Evolutionary conservation across 2,329 filamentous ascomycete species (phyloP), one percentile per base, ranked within the genome.

Genomic region (Botrytis sinoallii): DNA sequence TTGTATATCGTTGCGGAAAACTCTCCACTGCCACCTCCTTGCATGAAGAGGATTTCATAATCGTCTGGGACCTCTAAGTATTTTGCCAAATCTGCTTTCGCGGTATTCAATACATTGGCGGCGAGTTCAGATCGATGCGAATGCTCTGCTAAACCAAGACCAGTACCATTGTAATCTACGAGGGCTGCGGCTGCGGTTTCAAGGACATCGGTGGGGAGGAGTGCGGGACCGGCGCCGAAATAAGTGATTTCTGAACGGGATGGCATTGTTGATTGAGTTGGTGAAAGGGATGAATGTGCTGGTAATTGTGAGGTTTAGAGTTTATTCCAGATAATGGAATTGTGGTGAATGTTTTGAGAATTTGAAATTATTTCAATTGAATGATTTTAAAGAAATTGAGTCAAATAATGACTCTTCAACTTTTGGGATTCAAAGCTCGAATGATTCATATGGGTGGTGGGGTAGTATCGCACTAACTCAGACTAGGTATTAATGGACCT

Each of bases 181-280:
- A 98, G 90, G 1, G 93, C 92, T 81, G 89, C 82, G 1, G 94
- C 90, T 69, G 93, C 94, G 63, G 86, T 87, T 82, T 96, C 90
- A 68, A 98, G 88, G 35, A 98, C 93, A 6, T 89, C 84, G 20
- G 93, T 97, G 38, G 95, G 95, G 29, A 98, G 87, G 46, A 90
- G 86, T n/a, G 95, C 94, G 67, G 95, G 95, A 76, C 95, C 95
- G 71, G 95, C 95, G 75, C 95, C 94, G 79, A 97, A 97, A 84
- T 97, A 96, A 77, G 91, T 88, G 81, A 96, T 89, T 76, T 95
- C 72, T 40, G 68, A 70, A 25, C 63, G 67, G 69, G 46, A 66
- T 25, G 74, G 65, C 72, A 73, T 73, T 46, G 29, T 57, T 67
- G 22, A 42, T 14, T 25, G 29, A n/a, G 7, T 7, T 32, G 18